Conservation (phyloP, 768 basidiomycete species). For the Suillus brevipes region DNA sequence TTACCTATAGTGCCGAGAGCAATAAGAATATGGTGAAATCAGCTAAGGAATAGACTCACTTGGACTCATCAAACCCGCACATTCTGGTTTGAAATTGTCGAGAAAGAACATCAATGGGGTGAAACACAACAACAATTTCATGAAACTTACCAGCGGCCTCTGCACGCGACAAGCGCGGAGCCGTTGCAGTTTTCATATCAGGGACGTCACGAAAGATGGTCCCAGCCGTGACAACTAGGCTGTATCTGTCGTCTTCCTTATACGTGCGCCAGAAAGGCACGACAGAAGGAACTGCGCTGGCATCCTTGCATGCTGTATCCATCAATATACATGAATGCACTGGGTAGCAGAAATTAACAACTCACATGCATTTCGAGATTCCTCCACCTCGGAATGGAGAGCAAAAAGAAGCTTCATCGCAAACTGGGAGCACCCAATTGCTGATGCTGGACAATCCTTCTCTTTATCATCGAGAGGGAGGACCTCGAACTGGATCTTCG, state of each 20-base stretch:
- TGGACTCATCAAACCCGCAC: too few species aligned
- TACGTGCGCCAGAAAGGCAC: neutral
- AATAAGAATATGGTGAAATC: too few species aligned
- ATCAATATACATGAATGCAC: neutral
- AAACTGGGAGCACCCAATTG: neutral
- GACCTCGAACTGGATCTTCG: neutral
- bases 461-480: neutral
- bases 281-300: neutral
- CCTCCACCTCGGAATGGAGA: neutral
- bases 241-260: neutral
- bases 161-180: too few species aligned
- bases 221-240: too few species aligned
- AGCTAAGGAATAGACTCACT: too few species aligned
- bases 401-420: neutral
- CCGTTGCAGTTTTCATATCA: too few species aligned
- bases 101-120: too few species aligned
- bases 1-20: too few species aligned
- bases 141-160: too few species aligned
- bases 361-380: neutral
- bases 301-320: neutral
- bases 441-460: neutral
- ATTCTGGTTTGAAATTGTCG: too few species aligned
- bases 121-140: too few species aligned
- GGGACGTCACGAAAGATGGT: too few species aligned
- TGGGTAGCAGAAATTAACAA: neutral